Evolutionary conservation across 495 filamentous ascomycete species (phyloP).

Genomic region (Articulospora tetracladia): DNA sequence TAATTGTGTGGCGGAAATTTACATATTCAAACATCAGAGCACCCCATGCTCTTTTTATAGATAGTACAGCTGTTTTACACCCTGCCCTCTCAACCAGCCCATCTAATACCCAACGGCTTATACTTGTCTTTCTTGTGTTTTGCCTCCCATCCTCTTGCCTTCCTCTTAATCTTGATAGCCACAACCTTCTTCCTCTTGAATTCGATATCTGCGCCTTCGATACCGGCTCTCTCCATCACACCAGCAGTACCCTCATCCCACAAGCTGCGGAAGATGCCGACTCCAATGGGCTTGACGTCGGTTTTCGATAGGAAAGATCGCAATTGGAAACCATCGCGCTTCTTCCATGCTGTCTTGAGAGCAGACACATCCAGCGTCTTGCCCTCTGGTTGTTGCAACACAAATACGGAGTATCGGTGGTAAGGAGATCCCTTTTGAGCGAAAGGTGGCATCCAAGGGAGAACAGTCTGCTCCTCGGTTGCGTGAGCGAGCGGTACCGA

Average conservation of each 20-base stretch:
- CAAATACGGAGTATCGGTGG: constrained; percentile 79
- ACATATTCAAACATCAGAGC: not conserved
- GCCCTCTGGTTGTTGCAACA: constrained; percentile 72
- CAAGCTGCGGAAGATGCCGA: constrained; percentile 77
- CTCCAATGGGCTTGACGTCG: constrained; percentile 68
- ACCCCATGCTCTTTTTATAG: not conserved
- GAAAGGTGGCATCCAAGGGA: constrained; percentile 80
- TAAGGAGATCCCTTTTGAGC: constrained; percentile 90
- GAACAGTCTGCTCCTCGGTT: constrained; percentile 57
- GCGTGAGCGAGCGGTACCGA: constrained; percentile 43
- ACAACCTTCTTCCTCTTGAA: constrained; percentile 66
- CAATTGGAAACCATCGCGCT: constrained; percentile 65
- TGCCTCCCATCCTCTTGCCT: constrained; percentile 52
- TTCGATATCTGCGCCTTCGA: constrained; percentile 75
- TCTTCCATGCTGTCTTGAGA: constrained; percentile 42
- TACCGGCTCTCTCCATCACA: constrained; percentile 78
- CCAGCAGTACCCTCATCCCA: constrained; percentile 85
- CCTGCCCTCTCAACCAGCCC: not conserved
- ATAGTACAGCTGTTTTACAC: not conserved
- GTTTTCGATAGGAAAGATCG: constrained; percentile 67
- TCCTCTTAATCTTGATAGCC: constrained; percentile 47
- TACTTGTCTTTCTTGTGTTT: constrained; percentile 52
- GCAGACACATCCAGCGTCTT: constrained; percentile 54
- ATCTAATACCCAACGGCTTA: constrained; percentile 41
- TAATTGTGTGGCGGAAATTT: not conserved